Percentiles rank a stretch among this genome's conserved stretches.
These are phyloP conservation scores for Chlamydomonas sp. DNA, from an alignment of 139 green algal species.

Conservation along the genomic window DNA sequence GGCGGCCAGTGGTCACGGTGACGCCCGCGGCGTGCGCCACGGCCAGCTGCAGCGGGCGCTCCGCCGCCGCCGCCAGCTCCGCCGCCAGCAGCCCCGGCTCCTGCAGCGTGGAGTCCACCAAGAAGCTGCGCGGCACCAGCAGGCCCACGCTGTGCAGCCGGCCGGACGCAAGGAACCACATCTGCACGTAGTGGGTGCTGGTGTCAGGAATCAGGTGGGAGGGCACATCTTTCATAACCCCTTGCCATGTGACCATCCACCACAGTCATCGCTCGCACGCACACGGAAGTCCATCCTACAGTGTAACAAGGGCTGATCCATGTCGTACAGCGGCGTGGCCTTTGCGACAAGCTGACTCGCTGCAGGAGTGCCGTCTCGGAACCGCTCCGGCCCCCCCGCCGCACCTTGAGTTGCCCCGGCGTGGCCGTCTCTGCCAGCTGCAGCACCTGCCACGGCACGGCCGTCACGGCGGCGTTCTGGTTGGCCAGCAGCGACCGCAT, in stretches of 20 bases:
- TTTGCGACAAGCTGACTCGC: too few species aligned
- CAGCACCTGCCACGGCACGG: conserved; percentile 86
- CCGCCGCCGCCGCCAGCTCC: conserved; percentile 15
- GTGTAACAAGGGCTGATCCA: too few species aligned
- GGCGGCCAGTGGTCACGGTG: conserved; percentile 65
- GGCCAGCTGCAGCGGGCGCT: conserved; percentile 56
- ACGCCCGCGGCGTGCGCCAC: background rate
- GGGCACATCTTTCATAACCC: too few species aligned
- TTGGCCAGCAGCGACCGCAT: conserved; percentile 20
- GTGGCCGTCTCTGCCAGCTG: conserved; percentile 67
- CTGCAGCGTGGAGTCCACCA: conserved; percentile 59
- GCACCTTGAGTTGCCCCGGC: conserved; percentile 57
- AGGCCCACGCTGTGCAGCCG: conserved; percentile 72
- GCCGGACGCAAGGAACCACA: conserved; percentile 69
- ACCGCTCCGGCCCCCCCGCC: background rate
- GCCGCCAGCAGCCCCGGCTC: conserved; percentile 4
- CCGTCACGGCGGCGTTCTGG: conserved; percentile 38
- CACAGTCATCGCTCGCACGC: too few species aligned
- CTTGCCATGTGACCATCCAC: too few species aligned
- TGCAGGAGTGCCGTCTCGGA: too few species aligned
- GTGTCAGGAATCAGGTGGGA: too few species aligned
- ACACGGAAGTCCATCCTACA: too few species aligned
- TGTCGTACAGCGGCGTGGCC: too few species aligned
- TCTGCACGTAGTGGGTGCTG: conserved; percentile 11
- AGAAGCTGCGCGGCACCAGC: conserved; percentile 71